A percentile compares a stretch with the other conserved stretches of the same genome.
These are phyloP conservation scores for Danielozyma ontarioensis DNA, from an alignment of 805 yeast genomes.

Conservation along the genomic window DNA sequence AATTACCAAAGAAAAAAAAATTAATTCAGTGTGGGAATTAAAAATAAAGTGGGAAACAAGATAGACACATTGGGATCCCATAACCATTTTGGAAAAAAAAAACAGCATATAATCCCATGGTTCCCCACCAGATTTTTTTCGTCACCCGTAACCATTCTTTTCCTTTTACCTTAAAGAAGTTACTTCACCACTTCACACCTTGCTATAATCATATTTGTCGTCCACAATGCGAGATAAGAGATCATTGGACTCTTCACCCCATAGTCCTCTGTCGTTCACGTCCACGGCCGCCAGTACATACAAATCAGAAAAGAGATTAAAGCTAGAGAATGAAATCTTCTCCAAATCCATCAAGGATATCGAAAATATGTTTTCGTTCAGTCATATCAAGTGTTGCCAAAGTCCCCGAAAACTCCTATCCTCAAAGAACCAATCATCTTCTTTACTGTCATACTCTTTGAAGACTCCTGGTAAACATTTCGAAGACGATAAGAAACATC, in stretches of 20 bases:
- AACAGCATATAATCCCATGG: too few relatives aligned
- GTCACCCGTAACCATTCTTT: too few relatives aligned
- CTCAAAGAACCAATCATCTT: not conserved
- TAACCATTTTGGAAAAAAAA: too few relatives aligned
- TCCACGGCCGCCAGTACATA: conserved; percentile 3
- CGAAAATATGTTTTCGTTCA: conserved; percentile 13
- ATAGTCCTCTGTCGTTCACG: not conserved
- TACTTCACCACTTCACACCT: too few relatives aligned
- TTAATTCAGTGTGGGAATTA: too few relatives aligned
- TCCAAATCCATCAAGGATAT: conserved; percentile 20
- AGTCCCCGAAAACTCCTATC: too few relatives aligned
- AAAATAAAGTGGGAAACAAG: too few relatives aligned
- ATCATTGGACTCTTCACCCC: not conserved
- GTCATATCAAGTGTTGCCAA: not conserved
- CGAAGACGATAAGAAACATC: not conserved
- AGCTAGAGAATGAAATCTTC: conserved; percentile 17
- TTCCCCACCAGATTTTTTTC: too few relatives aligned
- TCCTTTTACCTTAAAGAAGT: too few relatives aligned
- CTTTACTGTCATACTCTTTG: not conserved
- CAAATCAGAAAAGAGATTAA: conserved; percentile 14
- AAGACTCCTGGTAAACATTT: not conserved
- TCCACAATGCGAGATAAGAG: not conserved
- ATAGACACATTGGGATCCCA: too few relatives aligned
- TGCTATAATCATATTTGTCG: too few relatives aligned
- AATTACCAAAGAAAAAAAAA: too few relatives aligned